Base-by-base conservation (phyloP, 805 yeast species). In the Suhomyces pyralidae region DNA sequence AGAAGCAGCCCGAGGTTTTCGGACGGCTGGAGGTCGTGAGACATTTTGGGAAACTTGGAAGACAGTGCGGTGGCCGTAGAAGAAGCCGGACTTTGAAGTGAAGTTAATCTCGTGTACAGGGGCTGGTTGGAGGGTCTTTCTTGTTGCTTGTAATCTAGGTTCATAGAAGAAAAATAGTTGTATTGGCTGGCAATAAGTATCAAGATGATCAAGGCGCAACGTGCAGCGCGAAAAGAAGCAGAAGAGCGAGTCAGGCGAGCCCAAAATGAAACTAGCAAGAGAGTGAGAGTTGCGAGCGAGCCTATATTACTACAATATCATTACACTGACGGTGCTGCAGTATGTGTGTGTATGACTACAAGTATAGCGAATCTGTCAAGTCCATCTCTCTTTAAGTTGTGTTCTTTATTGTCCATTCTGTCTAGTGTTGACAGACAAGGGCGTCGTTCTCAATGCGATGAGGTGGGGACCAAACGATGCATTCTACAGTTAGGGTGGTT, bases 11-110 rank as follows among this genome's bases (percentile, higher is more conserved):
- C 25, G 17, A 51, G 24, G 38, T 19, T 24, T 14, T 15, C 32
- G 17, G 25, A 38, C 20, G 40, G 48, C 15, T 40, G 24, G 26
- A 12, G 45, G 7, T 48, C 40, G 24, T 40, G 14, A 24, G 50
- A 40, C 42, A 38, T 38, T 9, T 38, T 10, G 42, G 42, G 22
- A 7, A 45, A 22, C 15, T 42, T 26, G 43, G 42, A n/a, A 10
- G 45, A 40, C 50, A 38, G 50, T 5, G 50, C 15, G n/a, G 50
- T 38, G 15, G 44, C 36, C 14, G 46, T 12, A n/a, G 49, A 38
- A 14, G 38, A 42, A n/a, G 50, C 50, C 25, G 50, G 50, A 26
- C 50, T 38, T 28, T 38, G 50, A 24, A 38, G 45, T 25, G 45
- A 38, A 15, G 38, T 7, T 12, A 12, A 9, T 10, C 36, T 36